Evolutionary conservation across 257 asterid genomes (phyloP).

Genomic region (Solanum raphanifolium): DNA sequence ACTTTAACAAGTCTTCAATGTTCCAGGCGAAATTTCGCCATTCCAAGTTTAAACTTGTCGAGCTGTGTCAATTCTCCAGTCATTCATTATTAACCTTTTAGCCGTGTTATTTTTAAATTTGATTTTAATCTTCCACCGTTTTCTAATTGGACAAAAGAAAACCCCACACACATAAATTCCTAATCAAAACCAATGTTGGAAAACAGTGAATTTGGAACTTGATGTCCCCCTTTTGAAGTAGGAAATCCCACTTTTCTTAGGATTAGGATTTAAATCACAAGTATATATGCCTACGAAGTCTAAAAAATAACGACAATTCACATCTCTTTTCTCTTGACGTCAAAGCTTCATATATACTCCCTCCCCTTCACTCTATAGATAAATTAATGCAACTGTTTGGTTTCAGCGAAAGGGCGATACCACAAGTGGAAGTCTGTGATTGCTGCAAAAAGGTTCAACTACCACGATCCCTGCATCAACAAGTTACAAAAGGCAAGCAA

Average conservation of each 20-base stretch:
- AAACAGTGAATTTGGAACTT: not conserved
- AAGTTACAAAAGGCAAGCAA: not conserved
- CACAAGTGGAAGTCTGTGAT: not conserved
- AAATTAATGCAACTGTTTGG: not conserved
- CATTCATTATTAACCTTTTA: not conserved
- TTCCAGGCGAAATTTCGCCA: not conserved
- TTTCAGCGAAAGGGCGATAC: not conserved
- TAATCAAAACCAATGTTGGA: not conserved
- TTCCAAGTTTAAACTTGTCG: not conserved
- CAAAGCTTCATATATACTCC: not conserved
- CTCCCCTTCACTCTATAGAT: not conserved
- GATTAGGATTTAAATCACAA: not conserved
- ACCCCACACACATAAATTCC: not conserved
- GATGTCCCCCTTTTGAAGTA: not conserved
- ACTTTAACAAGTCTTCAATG: not conserved
- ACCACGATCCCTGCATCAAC: not conserved
- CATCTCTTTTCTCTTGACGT: not conserved
- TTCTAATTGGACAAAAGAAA: not conserved
- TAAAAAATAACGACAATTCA: not conserved
- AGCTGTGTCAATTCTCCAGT: not conserved
- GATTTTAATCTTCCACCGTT: not conserved
- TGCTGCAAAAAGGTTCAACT: not conserved
- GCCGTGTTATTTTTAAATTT: not conserved
- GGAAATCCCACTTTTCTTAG: not conserved
- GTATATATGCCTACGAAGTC: not conserved